A percentile compares a stretch with the other conserved stretches of the same genome.
These are phyloP conservation scores for Pyrenochaeta sp. DNA, from an alignment of 2,329 filamentous ascomycete genomes.

Conservation along the genomic window DNA sequence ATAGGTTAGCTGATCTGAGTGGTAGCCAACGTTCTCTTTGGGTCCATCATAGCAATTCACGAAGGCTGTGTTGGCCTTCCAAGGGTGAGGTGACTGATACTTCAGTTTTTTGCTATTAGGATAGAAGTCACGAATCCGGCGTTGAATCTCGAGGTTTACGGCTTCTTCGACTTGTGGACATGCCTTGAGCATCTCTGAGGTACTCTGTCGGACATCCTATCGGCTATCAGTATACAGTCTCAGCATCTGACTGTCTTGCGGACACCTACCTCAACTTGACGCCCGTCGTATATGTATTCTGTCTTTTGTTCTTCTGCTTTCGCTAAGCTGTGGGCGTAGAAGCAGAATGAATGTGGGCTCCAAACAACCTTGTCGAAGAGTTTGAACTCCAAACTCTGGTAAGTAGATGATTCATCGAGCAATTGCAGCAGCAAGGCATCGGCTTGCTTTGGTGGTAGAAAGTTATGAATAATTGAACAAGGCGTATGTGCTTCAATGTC, in stretches of 20 bases:
- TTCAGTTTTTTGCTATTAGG: constrained; percentile 76
- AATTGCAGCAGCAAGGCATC: constrained; percentile 79
- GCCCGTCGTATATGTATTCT: constrained; percentile 88
- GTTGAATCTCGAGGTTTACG: constrained; percentile 80
- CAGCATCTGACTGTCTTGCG: too few relatives aligned
- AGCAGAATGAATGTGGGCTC: constrained; percentile 82
- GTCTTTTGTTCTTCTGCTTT: constrained; percentile 75
- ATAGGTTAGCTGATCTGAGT: constrained; percentile 92
- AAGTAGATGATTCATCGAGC: constrained; percentile 75
- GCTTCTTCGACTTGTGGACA: constrained; percentile 74
- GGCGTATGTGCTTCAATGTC: constrained; percentile 86
- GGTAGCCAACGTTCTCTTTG: constrained; percentile 85
- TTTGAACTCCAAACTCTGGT: constrained; percentile 77
- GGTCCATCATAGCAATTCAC: constrained; percentile 93
- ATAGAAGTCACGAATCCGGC: constrained; percentile 74
- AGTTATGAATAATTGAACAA: constrained; percentile 92
- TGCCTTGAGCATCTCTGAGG: constrained; percentile 75
- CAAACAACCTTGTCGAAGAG: constrained; percentile 88
- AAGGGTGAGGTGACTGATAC: constrained; percentile 76
- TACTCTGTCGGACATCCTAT: constrained; percentile 75
- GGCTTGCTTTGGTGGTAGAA: constrained; percentile 76
- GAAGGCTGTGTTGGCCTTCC: constrained; percentile 89
- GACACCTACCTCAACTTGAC: constrained; percentile 66
- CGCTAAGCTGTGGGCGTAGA: constrained; percentile 80
- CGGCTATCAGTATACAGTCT: background rate